phyloP scores from a whole-genome alignment of 169 alveolate species.

The Toxoplasma gondii region DNA sequence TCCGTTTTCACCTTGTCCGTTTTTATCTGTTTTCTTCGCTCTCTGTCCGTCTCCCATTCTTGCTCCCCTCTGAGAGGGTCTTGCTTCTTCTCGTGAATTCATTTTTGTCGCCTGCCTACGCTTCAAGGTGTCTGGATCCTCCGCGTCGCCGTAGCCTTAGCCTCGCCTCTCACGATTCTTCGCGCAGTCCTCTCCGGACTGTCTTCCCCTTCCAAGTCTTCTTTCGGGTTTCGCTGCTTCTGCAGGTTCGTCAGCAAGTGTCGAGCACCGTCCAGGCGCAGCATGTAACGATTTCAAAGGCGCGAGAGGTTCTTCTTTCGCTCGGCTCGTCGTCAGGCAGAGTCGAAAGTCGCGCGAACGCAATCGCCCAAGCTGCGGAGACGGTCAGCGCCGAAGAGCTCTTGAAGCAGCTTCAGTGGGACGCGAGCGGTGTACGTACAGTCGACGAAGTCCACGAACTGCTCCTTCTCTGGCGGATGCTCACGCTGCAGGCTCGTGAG shows the following conservation, averaged over 20 bases:
- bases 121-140: no score
- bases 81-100: neutral
- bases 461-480: constrained; percentile 48
- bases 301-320: constrained; percentile 57
- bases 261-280: constrained; percentile 55
- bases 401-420: constrained; percentile 30
- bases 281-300: constrained; percentile 37
- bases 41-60: neutral
- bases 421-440: constrained; percentile 52
- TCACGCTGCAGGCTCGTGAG: constrained; percentile 58
- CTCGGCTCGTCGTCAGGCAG: constrained; percentile 45
- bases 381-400: constrained; percentile 57
- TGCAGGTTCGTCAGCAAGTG: constrained; percentile 44
- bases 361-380: constrained; percentile 38
- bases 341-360: constrained; percentile 28
- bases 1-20: neutral
- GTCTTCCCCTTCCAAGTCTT: no score
- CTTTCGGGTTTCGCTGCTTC: neutral
- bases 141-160: no score
- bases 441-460: constrained; percentile 47
- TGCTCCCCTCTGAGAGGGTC: neutral
- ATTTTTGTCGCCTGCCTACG: neutral
- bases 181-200: no score
- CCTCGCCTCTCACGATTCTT: no score
- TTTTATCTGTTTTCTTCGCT: neutral